Percentiles rank a stretch among this genome's conserved stretches.
Conservation (phyloP, 805 yeast genomes). For the Torulaspora maleeae region DNA sequence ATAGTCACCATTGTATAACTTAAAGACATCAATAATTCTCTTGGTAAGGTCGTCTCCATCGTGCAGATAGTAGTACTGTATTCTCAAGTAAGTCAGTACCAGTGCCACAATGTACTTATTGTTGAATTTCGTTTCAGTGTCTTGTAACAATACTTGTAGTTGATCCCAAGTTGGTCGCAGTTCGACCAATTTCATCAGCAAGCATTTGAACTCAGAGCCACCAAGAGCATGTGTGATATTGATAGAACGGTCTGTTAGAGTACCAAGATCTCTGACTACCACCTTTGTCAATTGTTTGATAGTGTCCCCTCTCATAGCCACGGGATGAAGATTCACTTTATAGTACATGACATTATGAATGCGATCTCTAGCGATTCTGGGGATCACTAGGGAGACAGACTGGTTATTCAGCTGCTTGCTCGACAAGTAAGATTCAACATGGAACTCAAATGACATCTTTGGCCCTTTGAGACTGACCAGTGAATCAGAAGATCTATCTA, state of each 20-base stretch:
- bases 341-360: constrained; percentile 33
- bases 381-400: constrained; percentile 34
- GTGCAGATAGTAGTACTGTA: constrained; percentile 32
- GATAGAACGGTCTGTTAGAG: constrained; percentile 14
- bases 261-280: constrained; percentile 29
- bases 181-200: constrained; percentile 72
- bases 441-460: constrained; percentile 29
- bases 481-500: neutral
- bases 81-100: constrained; percentile 58
- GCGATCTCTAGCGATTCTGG: constrained; percentile 30
- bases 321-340: constrained; percentile 26
- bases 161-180: constrained; percentile 52
- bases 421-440: constrained; percentile 30
- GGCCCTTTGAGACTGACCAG: neutral
- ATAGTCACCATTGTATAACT: constrained; percentile 56
- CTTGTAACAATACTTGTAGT: constrained; percentile 37
- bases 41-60: constrained; percentile 41
- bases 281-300: constrained; percentile 23
- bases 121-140: constrained; percentile 51
- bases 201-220: constrained; percentile 43
- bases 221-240: constrained; percentile 25
- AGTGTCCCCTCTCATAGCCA: constrained; percentile 30
- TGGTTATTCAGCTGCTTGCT: constrained; percentile 31
- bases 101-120: constrained; percentile 51
- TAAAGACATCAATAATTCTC: constrained; percentile 49